Base-by-base conservation (phyloP, 495 filamentous ascomycete genomes). In the Glonium stellatum region DNA sequence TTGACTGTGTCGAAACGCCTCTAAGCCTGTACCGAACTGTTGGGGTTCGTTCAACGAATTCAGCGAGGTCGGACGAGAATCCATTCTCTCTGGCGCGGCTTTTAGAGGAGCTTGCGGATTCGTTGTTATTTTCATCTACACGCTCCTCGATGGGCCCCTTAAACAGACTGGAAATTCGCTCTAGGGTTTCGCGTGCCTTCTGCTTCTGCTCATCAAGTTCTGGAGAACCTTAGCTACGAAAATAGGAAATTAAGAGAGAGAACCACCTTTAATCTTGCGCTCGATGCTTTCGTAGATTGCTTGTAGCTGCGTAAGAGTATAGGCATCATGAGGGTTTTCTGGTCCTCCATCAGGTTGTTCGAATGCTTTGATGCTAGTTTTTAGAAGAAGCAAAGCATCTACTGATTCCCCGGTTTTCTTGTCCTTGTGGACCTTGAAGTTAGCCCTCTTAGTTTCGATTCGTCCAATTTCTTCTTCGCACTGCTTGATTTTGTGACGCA, bases 171-270 rank as follows among this genome's bases (percentile, higher is more conserved):
- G 79, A 78, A 48, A 79, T 77, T 47, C 68, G 70, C 50, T 70
- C 72, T 25, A 87, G 70, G 21, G 70, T 70, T 44, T 80, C 72
- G 31, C 71, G 60, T 3, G 77, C 75, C 59, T 75, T 75, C 60
- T 80, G 70, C 61, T 82, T 84, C 47, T 78, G 59, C 35, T 74
- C 66, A 63, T 84, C 77, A 41, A 86, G 72, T 36, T 74, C 82
- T 85, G 22, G 47, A 5, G 18, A 2, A 1, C 1, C 53, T 64
- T 39, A 60, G 37, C 18, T n/a, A 22, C 15, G 59, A 23, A 42
- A 36, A 27, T 41, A 5, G 6, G 34, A 8, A 21, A 34, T 39
- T 4, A 59, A 18, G 25, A 13, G 12, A 8, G 6, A 21, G 1
- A 56, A 46, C 48, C 50, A 66, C 63, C 35, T 18, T 58, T 57